phyloP scores from a whole-genome alignment of 352 stramenopile species.

The Phytophthora citricola region DNA sequence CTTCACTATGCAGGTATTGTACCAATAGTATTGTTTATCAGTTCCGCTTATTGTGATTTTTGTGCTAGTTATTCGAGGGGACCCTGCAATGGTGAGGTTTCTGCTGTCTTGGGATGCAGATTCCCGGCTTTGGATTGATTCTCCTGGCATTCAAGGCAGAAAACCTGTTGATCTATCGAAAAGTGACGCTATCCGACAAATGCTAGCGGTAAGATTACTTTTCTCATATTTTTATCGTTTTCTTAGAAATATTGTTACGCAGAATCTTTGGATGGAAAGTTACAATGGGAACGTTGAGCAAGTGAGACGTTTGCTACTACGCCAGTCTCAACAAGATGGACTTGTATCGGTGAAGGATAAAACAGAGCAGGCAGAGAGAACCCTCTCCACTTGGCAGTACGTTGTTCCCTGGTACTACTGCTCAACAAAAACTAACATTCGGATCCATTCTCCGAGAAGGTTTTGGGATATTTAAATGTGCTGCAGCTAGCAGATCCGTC shows the following conservation, averaged over 20 bases:
- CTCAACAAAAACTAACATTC: background rate
- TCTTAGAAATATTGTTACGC: background rate
- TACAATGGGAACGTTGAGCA: constrained; percentile 42
- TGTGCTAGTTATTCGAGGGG: constrained; percentile 35
- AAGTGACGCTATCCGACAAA: constrained; percentile 28
- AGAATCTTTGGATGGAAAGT: constrained; percentile 55
- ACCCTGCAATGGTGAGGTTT: constrained; percentile 39
- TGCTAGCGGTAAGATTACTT: constrained; percentile 36
- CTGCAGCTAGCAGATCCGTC: constrained; percentile 9
- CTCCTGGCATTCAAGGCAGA: constrained; percentile 43
- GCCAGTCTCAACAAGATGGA: background rate
- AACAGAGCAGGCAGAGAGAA: constrained; percentile 44
- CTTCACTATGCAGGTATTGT: constrained; percentile 53
- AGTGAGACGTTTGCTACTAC: constrained; percentile 35
- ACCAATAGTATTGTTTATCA: background rate
- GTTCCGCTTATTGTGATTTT: background rate
- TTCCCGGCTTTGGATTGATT: constrained; percentile 32
- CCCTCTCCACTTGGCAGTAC: constrained; percentile 60
- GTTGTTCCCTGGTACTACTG: background rate
- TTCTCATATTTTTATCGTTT: background rate
- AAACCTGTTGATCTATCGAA: constrained; percentile 46
- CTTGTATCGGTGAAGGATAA: constrained; percentile 29
- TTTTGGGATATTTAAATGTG: constrained; percentile 44
- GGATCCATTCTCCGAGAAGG: constrained; percentile 20
- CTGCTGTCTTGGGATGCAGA: constrained; percentile 63